Evolutionary conservation across 1,284 basidiomycete genomes (phyloP), one percentile per base, ranked within the genome.

Genomic region (Moniliella sp.): DNA sequence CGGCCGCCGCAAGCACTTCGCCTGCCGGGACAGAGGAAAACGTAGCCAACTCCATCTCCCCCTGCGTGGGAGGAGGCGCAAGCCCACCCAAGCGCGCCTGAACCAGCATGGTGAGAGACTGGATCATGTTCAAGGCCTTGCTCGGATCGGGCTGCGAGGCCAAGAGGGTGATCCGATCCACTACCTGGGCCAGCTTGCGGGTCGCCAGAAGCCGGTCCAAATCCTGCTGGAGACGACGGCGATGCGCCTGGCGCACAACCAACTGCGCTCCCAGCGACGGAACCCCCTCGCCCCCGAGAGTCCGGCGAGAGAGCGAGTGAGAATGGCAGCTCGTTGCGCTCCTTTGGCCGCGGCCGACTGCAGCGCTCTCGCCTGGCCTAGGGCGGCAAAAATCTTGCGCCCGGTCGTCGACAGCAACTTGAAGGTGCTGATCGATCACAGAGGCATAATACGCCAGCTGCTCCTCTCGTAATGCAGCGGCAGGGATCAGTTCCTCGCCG

Each of bases 301-400:
- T 68, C 67, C 39, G 80, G 70, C 0, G 61, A 57, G 18, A 78
- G 76, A 7, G 97, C 68, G 16, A 72, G 66, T 3, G 69, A 66
- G 40, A 94, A 81, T 33, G n/a, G n/a, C n/a, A n/a, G n/a, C n/a
- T n/a, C n/a, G n/a, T 78, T 74, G 15, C 66, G 62, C 3, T 94
- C 66, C 49, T 84, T 88, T 17, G 75, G 72, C 19, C 75, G 70
- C 0, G 82, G 84, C 57, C 93, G 82, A 4, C 77, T 73, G 50
- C 83, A 79, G 4, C 97, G 70, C 42, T 83, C 77, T 52, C 93
- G 80, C 8, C 97, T 94, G 94, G 5, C 81, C 74, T 14, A 99
- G 71, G 1, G 88, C 91, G 1, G 84, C 78, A 55, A 97, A 99
- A 97, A 2, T 82, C 83, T 0, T 79, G 73, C 0, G 82, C 82